Percentiles rank a stretch among this genome's conserved stretches.
Evolutionary conservation across 2,329 filamentous ascomycete genomes (phyloP).

Genomic region (Verticillium dahliae): DNA sequence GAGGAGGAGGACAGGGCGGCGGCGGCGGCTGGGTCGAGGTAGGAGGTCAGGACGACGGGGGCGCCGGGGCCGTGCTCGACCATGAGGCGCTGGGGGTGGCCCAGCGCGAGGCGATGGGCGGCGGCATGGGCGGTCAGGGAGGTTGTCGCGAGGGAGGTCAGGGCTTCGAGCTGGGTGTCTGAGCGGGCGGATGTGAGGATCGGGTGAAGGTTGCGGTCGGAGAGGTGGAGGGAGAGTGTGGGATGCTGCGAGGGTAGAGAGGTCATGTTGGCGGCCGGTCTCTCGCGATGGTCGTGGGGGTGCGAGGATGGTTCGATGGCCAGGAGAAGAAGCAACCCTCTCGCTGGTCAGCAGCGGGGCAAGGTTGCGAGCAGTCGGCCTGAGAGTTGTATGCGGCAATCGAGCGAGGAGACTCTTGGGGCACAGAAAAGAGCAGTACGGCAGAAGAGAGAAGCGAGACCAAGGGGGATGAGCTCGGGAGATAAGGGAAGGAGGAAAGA

Average conservation of each 20-base stretch:
- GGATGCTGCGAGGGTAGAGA: conserved; percentile 42
- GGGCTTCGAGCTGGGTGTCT: conserved; percentile 37
- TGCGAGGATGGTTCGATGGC: background rate
- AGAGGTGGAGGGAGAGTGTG: conserved; percentile 47
- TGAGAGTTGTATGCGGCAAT: background rate
- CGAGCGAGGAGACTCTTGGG: background rate
- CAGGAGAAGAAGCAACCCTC: too few relatives aligned
- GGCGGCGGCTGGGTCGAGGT: conserved; percentile 29
- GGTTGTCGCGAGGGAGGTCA: conserved; percentile 44
- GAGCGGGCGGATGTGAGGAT: conserved; percentile 47
- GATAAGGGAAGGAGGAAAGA: background rate
- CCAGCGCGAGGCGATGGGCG: conserved; percentile 45
- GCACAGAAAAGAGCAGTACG: background rate
- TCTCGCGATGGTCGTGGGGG: background rate
- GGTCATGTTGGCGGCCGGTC: conserved; percentile 22
- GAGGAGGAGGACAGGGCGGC: background rate
- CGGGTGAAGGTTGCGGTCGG: conserved; percentile 49
- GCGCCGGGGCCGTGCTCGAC: conserved; percentile 45
- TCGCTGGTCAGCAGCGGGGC: too few relatives aligned
- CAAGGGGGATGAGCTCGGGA: background rate
- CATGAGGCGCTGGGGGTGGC: conserved; percentile 49
- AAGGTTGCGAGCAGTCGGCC: too few relatives aligned
- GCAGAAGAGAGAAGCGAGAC: background rate
- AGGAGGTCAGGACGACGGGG: conserved; percentile 37
- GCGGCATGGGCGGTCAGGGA: conserved; percentile 48